These are phyloP conservation scores for Juglanconis sp. DNA, from an alignment of 2,329 filamentous ascomycete species.

Conservation along the genomic window DNA sequence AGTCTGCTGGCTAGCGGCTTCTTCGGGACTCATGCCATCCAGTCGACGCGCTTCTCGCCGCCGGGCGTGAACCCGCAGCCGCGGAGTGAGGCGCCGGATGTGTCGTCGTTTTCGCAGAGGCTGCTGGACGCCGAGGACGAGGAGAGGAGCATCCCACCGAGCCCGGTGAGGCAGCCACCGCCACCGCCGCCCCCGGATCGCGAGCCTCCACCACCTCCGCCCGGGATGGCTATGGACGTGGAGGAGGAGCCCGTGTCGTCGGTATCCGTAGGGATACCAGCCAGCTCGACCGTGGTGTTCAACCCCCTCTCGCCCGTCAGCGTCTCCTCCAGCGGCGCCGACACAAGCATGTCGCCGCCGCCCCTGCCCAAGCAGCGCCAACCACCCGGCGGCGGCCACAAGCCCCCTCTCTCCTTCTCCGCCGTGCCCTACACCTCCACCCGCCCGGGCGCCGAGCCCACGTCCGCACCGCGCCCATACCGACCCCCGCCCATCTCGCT, in stretches of 20 bases:
- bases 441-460: not conserved
- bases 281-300: not conserved
- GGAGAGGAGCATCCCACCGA: slow-evolving; percentile 5
- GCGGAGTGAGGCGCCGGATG: not conserved
- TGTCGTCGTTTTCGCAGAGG: slow-evolving; percentile 14
- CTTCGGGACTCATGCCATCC: slow-evolving; percentile 56
- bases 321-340: not conserved
- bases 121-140: not conserved
- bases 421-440: slow-evolving; percentile 8
- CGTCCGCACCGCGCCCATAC: not conserved
- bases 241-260: not conserved
- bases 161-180: slow-evolving; percentile 16
- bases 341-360: not conserved
- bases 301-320: not conserved
- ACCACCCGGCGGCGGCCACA: not conserved
- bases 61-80: slow-evolving; percentile 16
- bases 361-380: not conserved
- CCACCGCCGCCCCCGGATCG: slow-evolving; percentile 15
- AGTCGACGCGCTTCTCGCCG: slow-evolving; percentile 49
- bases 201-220: slow-evolving; percentile 21
- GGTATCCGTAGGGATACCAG: not conserved
- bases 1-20: slow-evolving; percentile 55
- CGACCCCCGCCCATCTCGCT: slow-evolving; percentile 10
- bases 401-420: slow-evolving; percentile 8
- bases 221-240: slow-evolving; percentile 1